These are phyloP conservation scores for Trametes punicea DNA, from an alignment of 768 basidiomycete genomes.

Conservation along the genomic window DNA sequence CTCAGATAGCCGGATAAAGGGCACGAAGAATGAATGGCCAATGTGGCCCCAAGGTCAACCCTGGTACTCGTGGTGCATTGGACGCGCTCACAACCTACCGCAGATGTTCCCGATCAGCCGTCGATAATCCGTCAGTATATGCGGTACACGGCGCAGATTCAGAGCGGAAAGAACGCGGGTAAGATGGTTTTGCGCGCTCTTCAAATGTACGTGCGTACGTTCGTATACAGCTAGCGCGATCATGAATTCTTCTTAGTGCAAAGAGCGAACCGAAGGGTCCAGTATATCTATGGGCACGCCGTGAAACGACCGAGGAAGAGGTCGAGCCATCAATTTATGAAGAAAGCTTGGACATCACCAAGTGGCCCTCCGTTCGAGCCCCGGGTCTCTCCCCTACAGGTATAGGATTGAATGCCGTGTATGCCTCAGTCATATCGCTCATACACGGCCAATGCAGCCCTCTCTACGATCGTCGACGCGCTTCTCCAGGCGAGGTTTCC, in stretches of 20 bases:
- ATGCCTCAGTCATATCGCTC: background rate
- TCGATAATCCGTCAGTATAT: constrained; percentile 75
- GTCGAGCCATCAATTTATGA: constrained; percentile 39
- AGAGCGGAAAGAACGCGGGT: constrained; percentile 49
- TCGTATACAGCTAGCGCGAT: background rate
- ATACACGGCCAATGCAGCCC: constrained; percentile 15
- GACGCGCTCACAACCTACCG: background rate
- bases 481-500: constrained; percentile 51
- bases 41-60: constrained; percentile 64
- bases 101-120: constrained; percentile 68
- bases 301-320: constrained; percentile 69
- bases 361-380: constrained; percentile 54
- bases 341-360: constrained; percentile 27
- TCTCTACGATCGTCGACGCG: constrained; percentile 42
- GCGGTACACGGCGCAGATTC: constrained; percentile 60
- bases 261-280: constrained; percentile 68
- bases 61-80: background rate
- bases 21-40: constrained; percentile 70
- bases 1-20: constrained; percentile 51
- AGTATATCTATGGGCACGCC: constrained; percentile 68
- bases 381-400: constrained; percentile 43
- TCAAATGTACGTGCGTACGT: constrained; percentile 49
- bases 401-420: constrained; percentile 15
- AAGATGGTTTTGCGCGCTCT: constrained; percentile 54
- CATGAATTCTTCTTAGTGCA: constrained; percentile 41